Evolutionary conservation across 768 basidiomycete species (phyloP), one percentile per base, ranked within the genome.

Genomic region (Pleurotus eryngii): DNA sequence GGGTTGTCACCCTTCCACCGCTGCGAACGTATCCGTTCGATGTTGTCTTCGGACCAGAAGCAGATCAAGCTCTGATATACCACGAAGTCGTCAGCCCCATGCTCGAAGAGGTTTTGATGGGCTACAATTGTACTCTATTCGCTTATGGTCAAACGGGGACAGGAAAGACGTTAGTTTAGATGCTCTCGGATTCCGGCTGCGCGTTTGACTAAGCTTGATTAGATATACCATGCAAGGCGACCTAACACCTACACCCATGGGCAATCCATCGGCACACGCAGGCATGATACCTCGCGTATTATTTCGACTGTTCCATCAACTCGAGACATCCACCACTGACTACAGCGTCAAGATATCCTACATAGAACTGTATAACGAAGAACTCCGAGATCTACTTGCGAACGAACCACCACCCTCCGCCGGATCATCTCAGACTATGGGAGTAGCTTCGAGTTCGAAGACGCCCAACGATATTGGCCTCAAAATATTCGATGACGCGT

Each of bases 181-280:
- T 17, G 42, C 2, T 35, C 30, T 35, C 11, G 30, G 11, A 8
- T 1, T 11, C 11, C 11, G 30, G 30, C 3, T 35, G 30, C 30
- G 30, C 30, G 11, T 11, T 11, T 11, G 20, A 56, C 30, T 53
- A 20, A 61, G 51, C 22, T 49, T 39, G 22, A 11, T 39, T 63
- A 91, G 87, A 45, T 90, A 95, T 67, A 99, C 97, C 3, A 99
- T 98, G 97, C 95, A 98, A 72, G 97, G 97, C 14, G 95, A 99
- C 68, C 75, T 97, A 20, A 76, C 77, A 2, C 87, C 85, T 0
- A 92, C 92, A 0, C 86, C 89, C 0, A 83, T 92, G 76, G 92
- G 92, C 2, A 92, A 90, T 56, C 95, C 95, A 17, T 92, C 92
- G 4, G 72, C 87, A 2, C 82, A 92, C 54, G 95, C 97, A 12